A percentile compares a stretch with the other conserved stretches of the same genome.
These are phyloP conservation scores for Diphasiastrum complanatum DNA, from an alignment of 83 land plant genomes.

Conservation along the genomic window DNA sequence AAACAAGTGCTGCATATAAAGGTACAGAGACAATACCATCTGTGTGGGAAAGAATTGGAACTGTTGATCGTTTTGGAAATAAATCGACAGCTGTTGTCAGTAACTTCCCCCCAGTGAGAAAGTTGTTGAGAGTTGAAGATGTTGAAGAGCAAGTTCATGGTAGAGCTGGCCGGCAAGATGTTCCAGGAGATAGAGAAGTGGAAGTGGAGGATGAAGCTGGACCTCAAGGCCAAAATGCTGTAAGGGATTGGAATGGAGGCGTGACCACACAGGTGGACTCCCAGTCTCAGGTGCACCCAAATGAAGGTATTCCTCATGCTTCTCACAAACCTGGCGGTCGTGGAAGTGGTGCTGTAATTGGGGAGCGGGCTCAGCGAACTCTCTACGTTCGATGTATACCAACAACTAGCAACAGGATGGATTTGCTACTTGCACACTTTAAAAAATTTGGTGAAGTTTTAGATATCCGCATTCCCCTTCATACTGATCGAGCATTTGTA, in stretches of 20 bases:
- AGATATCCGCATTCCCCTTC: conserved; percentile 77
- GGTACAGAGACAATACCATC: conserved; percentile 33
- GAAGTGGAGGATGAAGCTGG: background rate
- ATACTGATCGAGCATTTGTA: conserved; percentile 78
- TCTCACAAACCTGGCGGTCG: conserved; percentile 3
- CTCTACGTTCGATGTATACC: conserved; percentile 87
- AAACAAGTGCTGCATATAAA: conserved; percentile 25
- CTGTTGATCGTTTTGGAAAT: conserved; percentile 22
- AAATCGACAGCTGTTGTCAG: conserved; percentile 2
- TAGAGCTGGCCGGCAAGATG: conserved; percentile 17
- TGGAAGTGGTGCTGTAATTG: conserved; percentile 27
- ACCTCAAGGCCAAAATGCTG: conserved; percentile 5
- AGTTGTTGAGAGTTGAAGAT: background rate
- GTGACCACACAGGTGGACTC: too few relatives aligned
- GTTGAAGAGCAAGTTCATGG: conserved; percentile 19
- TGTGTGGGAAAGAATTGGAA: conserved; percentile 61
- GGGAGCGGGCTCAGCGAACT: conserved; percentile 69
- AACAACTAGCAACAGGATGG: conserved; percentile 48
- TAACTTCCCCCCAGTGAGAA: background rate
- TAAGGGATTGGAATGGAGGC: conserved; percentile 18
- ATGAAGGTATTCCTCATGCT: conserved; percentile 6
- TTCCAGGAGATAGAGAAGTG: conserved; percentile 4
- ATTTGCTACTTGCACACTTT: conserved; percentile 70
- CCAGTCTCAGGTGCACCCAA: too few relatives aligned
- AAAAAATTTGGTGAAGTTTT: conserved; percentile 83